Percentiles rank a stretch among this genome's conserved stretches.
Conservation (phyloP, 371 early-diverging fungal genomes). For the Entomophthora muscae region DNA sequence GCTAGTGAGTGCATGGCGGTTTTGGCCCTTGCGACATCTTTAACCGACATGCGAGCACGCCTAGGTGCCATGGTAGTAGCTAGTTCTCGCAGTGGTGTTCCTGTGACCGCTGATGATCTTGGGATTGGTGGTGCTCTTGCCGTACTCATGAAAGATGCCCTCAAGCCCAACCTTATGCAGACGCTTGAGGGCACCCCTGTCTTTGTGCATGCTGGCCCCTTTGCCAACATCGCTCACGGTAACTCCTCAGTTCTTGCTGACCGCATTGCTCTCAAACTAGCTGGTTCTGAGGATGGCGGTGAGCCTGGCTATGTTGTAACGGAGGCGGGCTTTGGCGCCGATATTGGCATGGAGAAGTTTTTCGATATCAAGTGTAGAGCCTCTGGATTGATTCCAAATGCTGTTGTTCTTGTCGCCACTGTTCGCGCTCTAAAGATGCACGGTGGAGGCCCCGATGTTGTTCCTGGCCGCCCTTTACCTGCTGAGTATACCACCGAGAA, state of each 20-base stretch:
- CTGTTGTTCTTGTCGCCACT: slow-evolving; percentile 92
- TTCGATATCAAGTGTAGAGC: slow-evolving; percentile 94
- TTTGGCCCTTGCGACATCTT: slow-evolving; percentile 70
- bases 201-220: slow-evolving; percentile 96
- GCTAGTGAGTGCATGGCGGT: slow-evolving; percentile 97
- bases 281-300: slow-evolving; percentile 43
- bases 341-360: slow-evolving; percentile 98
- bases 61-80: slow-evolving; percentile 90
- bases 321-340: slow-evolving; percentile 97
- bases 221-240: slow-evolving; percentile 96
- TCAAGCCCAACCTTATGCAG: slow-evolving; percentile 95
- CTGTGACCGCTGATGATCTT: slow-evolving; percentile 87
- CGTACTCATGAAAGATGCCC: slow-evolving; percentile 93
- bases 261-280: slow-evolving; percentile 79
- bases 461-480: slow-evolving; percentile 76
- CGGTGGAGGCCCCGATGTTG: slow-evolving; percentile 92
- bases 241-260: slow-evolving; percentile 90
- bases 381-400: slow-evolving; percentile 71
- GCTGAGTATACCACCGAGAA: slow-evolving; percentile 76
- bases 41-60: slow-evolving; percentile 73
- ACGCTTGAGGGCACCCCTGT: slow-evolving; percentile 94
- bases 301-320: slow-evolving; percentile 85
- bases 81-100: slow-evolving; percentile 53
- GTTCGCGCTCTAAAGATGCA: slow-evolving; percentile 92
- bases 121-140: slow-evolving; percentile 89